phyloP scores from a whole-genome alignment of 164 flowering plant species.

The Piper longum region DNA sequence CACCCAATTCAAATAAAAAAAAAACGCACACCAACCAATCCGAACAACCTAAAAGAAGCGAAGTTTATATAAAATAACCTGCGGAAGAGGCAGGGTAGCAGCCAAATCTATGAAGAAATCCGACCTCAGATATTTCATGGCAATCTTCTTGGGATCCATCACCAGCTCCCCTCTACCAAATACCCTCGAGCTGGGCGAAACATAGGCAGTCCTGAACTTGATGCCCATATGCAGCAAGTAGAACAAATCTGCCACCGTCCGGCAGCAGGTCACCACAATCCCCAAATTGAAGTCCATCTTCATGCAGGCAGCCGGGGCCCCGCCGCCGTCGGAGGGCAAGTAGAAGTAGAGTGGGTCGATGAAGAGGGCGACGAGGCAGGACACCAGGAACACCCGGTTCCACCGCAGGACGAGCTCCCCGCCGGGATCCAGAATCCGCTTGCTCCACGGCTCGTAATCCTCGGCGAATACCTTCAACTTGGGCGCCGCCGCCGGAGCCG shows the following conservation, averaged over 20 bases:
- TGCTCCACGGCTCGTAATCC: conserved; percentile 37
- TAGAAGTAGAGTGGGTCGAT: conserved; percentile 78
- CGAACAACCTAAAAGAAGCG: neutral
- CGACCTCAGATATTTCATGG: conserved; percentile 48
- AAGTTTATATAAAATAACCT: conserved; percentile 29
- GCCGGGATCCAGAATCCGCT: conserved; percentile 68
- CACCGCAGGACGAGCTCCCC: conserved; percentile 58
- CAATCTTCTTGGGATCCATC: conserved; percentile 66
- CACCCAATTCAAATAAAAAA: neutral
- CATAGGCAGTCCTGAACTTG: conserved; percentile 69
- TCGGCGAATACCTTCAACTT: conserved; percentile 38
- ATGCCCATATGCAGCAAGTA: conserved; percentile 53
- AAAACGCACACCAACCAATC: too few relatives aligned
- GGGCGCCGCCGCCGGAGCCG: conserved; percentile 12
- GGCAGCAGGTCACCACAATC: conserved; percentile 49
- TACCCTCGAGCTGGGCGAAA: conserved; percentile 62
- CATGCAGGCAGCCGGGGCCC: conserved; percentile 23
- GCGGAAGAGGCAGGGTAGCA: conserved; percentile 80
- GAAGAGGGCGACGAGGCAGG: conserved; percentile 76
- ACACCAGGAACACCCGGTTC: conserved; percentile 61
- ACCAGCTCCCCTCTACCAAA: conserved; percentile 93
- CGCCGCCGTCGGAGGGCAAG: conserved; percentile 37
- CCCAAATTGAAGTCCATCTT: conserved; percentile 46
- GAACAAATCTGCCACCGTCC: conserved; percentile 60
- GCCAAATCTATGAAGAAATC: conserved; percentile 63